These are phyloP conservation scores for Pneumocystis canis DNA, from an alignment of 1,139 yeast species.

Conservation along the genomic window DNA sequence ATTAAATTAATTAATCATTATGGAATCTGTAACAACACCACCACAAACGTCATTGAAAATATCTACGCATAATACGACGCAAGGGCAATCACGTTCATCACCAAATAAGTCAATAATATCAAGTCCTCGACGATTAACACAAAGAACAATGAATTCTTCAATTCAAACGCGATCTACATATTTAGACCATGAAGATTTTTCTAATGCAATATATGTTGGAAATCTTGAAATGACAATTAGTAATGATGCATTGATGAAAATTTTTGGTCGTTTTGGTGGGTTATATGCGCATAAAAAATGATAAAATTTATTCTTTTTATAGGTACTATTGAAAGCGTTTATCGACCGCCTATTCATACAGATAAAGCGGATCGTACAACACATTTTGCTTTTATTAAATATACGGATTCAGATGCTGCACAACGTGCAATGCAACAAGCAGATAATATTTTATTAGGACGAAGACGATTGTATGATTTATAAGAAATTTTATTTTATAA, in stretches of 20 bases:
- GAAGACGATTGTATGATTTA: neutral
- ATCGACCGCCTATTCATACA: neutral
- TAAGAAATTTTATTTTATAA: too few relatives aligned
- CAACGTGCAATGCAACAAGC: neutral
- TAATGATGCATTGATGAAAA: neutral
- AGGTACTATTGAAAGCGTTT: neutral
- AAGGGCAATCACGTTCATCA: neutral
- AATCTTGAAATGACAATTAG: neutral
- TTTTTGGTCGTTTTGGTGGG: conserved; percentile 1
- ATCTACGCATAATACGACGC: neutral
- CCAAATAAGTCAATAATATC: neutral
- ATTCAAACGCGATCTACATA: neutral
- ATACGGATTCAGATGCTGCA: neutral
- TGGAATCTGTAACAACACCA: neutral
- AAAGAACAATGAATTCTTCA: neutral
- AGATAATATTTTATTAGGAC: neutral
- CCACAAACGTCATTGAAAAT: neutral
- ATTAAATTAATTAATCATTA: neutral
- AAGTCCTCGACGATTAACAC: neutral
- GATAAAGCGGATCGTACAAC: neutral
- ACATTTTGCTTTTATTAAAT: neutral
- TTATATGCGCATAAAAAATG: neutral
- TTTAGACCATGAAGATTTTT: neutral
- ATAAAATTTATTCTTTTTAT: neutral
- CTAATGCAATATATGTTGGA: neutral